Evolutionary conservation across 2,329 filamentous ascomycete species (phyloP).

Genomic region (Ascochyta viciae-villosae): DNA sequence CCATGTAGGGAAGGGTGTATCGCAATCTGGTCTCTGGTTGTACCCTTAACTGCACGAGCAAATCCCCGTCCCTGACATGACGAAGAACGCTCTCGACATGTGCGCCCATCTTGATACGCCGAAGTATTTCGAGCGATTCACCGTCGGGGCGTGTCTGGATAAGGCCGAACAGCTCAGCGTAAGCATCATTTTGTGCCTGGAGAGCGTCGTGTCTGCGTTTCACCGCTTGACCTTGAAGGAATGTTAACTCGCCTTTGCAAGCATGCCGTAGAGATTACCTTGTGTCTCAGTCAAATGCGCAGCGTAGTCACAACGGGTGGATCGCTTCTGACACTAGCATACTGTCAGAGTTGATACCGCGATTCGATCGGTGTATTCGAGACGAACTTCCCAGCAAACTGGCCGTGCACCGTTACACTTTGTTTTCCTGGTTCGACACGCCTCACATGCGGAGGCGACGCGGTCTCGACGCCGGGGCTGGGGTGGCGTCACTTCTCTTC

Average conservation of each 20-base stretch:
- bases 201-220: constrained; percentile 23
- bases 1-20: constrained; percentile 17
- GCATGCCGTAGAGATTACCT: neutral
- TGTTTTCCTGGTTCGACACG: constrained; percentile 8
- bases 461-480: constrained; percentile 5
- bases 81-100: constrained; percentile 19
- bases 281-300: constrained; percentile 12
- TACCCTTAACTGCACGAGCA: constrained; percentile 20
- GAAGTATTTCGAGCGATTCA: constrained; percentile 20
- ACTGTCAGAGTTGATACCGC: neutral
- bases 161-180: constrained; percentile 22
- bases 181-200: constrained; percentile 17
- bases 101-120: constrained; percentile 22
- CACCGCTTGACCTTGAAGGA: constrained; percentile 16
- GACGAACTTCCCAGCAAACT: constrained; percentile 8
- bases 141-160: constrained; percentile 18
- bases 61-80: constrained; percentile 22
- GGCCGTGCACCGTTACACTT: constrained; percentile 10
- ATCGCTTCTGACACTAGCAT: constrained; percentile 9
- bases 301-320: constrained; percentile 7
- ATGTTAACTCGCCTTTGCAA: neutral
- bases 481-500: constrained; percentile 3
- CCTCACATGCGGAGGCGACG: constrained; percentile 8
- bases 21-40: constrained; percentile 17
- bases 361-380: neutral